A percentile compares a stretch with the other conserved stretches of the same genome.
These are phyloP conservation scores for Penicillium fuscoglaucum DNA, from an alignment of 2,329 filamentous ascomycete species.

Conservation along the genomic window DNA sequence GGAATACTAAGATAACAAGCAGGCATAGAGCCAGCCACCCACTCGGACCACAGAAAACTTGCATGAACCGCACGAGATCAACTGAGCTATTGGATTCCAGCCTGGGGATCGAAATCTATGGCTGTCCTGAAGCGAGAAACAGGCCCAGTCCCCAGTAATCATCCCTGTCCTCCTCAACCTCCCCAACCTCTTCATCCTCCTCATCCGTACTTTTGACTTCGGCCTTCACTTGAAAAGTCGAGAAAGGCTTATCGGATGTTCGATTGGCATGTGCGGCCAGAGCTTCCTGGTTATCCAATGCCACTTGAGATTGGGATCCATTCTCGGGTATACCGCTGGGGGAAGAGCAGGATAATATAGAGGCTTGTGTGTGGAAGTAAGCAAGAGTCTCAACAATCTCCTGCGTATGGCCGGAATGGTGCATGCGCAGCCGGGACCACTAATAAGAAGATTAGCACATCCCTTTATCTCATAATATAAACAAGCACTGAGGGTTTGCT, in stretches of 20 bases:
- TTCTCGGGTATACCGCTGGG: not conserved
- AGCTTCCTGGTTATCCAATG: too few relatives aligned
- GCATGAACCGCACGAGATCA: not conserved
- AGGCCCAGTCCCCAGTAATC: too few relatives aligned
- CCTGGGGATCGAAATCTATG: too few relatives aligned
- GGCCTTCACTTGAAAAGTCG: not conserved
- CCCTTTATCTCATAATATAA: not conserved
- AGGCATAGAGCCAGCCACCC: not conserved
- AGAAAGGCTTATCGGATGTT: not conserved
- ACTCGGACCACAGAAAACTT: not conserved
- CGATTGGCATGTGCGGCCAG: too few relatives aligned
- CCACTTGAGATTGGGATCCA: too few relatives aligned
- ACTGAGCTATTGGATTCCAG: not conserved
- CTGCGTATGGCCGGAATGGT: not conserved
- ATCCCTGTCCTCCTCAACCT: too few relatives aligned
- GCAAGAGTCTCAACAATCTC: not conserved
- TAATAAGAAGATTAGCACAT: too few relatives aligned
- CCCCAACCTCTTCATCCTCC: not conserved
- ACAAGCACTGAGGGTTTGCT: too few relatives aligned
- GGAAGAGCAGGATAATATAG: not conserved
- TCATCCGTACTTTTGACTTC: not conserved
- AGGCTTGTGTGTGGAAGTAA: not conserved
- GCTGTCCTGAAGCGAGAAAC: too few relatives aligned
- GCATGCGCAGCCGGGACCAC: too few relatives aligned
- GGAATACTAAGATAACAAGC: not conserved